These are phyloP conservation scores for Amanita muscaria DNA, from an alignment of 768 basidiomycete genomes.

Conservation along the genomic window DNA sequence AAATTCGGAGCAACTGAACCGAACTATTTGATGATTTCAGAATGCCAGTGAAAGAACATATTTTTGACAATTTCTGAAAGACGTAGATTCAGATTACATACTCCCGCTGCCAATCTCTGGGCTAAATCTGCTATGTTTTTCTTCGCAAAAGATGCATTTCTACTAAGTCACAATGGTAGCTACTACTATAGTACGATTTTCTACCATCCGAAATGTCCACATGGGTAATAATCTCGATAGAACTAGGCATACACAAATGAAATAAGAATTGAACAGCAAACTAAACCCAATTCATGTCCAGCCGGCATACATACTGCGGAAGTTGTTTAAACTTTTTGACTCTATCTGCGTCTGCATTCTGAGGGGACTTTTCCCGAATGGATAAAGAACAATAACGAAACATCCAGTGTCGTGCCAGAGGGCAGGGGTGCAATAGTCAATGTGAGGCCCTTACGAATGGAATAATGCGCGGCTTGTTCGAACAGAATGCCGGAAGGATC, in stretches of 20 bases:
- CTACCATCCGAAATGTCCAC: background rate
- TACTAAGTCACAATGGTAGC: background rate
- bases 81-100: slow-evolving; percentile 1
- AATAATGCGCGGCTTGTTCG: no score
- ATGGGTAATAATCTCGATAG: slow-evolving; percentile 1
- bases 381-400: no score
- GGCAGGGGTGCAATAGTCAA: no score
- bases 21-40: slow-evolving; percentile 21
- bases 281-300: slow-evolving; percentile 4
- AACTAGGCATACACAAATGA: no score
- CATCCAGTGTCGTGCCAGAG: background rate
- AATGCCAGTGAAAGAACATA: slow-evolving; percentile 5
- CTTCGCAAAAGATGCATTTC: slow-evolving; percentile 1
- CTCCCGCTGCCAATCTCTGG: slow-evolving; percentile 2
- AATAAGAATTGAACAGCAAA: slow-evolving; percentile 4
- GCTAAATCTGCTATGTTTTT: background rate
- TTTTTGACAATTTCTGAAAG: slow-evolving; percentile 2
- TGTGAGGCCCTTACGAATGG: no score
- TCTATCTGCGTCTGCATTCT: no score
- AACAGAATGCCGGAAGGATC: slow-evolving; percentile 1
- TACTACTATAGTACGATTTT: slow-evolving; percentile 1
- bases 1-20: slow-evolving; percentile 4
- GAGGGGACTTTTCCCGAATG: no score
- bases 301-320: no score
- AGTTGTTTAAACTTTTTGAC: no score